A percentile compares a stretch with the other conserved stretches of the same genome.
phyloP scores from a whole-genome alignment of 306 rosid species.

The Sicyos baderoa region DNA sequence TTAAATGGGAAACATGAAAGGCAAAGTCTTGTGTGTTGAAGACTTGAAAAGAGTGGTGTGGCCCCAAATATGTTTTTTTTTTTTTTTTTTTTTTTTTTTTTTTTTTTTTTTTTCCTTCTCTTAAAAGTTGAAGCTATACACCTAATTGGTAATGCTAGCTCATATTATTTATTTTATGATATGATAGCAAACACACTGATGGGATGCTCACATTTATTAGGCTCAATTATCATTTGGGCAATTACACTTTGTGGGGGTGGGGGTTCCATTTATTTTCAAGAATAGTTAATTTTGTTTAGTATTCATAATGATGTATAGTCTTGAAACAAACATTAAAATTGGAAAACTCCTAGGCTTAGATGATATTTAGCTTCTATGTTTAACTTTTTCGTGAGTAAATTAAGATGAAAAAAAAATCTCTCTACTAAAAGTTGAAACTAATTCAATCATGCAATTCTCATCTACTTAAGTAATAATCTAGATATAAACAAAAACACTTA shows the following conservation, averaged over 20 bases:
- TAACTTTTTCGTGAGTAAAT: too few relatives aligned
- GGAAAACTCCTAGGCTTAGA: background rate
- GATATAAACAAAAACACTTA: background rate
- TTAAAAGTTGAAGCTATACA: background rate
- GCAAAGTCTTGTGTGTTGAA: background rate
- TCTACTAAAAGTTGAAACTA: background rate
- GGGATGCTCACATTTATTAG: background rate
- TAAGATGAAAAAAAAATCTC: too few relatives aligned
- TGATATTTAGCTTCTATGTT: too few relatives aligned
- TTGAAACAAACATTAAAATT: too few relatives aligned
- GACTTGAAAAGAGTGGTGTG: background rate
- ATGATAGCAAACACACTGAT: background rate
- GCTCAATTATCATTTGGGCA: background rate
- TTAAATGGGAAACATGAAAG: background rate
- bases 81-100: background rate
- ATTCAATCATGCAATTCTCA: background rate
- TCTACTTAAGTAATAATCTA: background rate
- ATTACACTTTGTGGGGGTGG: background rate
- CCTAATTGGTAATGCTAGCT: conserved; percentile 4
- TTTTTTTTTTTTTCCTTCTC: background rate
- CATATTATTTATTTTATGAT: background rate
- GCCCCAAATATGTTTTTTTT: background rate
- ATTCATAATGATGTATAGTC: too few relatives aligned
- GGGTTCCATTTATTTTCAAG: background rate
- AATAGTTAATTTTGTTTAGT: background rate